Base-by-base conservation (phyloP, 139 green algal species). In the Chlorella sp. region DNA sequence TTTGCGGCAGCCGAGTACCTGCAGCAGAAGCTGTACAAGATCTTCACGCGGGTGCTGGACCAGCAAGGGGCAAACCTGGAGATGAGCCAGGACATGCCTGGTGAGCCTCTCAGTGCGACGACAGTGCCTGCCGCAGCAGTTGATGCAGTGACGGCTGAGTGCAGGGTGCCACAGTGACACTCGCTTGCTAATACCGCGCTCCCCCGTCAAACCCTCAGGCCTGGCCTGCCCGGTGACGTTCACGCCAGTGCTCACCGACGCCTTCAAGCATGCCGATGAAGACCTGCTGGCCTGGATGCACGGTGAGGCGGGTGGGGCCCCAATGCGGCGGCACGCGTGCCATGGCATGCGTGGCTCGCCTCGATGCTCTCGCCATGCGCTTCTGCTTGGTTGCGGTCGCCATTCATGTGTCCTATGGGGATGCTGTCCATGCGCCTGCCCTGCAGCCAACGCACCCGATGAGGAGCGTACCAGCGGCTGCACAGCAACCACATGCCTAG, bases 1-100 rank as follows among this genome's bases (percentile, higher is more conserved):
- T 72, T 79, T 38, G 36, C 68, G 14, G 90, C 93, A 9, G 93
- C 93, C 5, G 68, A 92, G 40, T 96, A 93, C 78, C 72, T 96
- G 22, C 84, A 90, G 76, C 46, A 92, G n/a, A 72, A 94, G 70
- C 81, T 96, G 51, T 95, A 91, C 70, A 38, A 69, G 19, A 69
- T 86, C 16, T 69, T 92, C 19, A 88, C 67, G 3, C 68, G 83
- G 20, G 73, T 85, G 16, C 87, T 94, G 36, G 72, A 87, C 38
- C 82, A 90, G 36, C 40, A 87, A 38, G 44, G 34, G 43, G 43
- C 43, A 34, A 80, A 44, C 40, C 74, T 81, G 56, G 43, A 43
- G 32, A 73, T 56, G 84, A 73, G 73, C n/a, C 64, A 38, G 24
- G 73, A 89, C 30, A 51, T 64, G 58, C 69, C 46, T 2, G 51